Conservation (phyloP, 2,329 filamentous ascomycete species). For the Amylocarpus encephaloides region DNA sequence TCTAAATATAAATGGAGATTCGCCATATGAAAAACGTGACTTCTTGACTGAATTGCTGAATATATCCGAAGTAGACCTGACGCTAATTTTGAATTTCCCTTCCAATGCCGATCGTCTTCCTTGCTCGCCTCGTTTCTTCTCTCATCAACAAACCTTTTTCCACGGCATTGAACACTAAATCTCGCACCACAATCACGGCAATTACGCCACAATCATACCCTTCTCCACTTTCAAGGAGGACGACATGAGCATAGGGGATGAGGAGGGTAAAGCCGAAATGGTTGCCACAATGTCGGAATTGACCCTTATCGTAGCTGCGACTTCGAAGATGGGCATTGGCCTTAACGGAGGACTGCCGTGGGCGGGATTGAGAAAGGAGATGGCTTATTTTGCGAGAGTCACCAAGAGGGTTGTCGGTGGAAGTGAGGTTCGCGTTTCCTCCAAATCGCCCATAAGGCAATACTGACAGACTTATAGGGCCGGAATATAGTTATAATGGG, state of each 20-base stretch:
- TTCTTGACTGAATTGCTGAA: no score
- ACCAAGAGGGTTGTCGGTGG: constrained; percentile 48
- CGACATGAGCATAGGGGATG: background rate
- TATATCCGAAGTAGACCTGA: background rate
- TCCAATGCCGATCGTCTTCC: background rate
- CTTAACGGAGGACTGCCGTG: constrained; percentile 74
- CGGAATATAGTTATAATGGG: constrained; percentile 89
- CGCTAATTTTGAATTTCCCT: background rate
- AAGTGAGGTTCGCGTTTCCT: background rate
- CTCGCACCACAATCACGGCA: background rate
- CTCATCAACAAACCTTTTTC: background rate
- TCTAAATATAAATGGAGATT: no score
- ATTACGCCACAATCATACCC: background rate
- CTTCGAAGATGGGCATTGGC: constrained; percentile 84
- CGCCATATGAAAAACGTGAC: no score
- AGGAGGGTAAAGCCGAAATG: background rate
- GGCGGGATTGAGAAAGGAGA: constrained; percentile 82
- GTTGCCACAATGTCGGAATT: constrained; percentile 43
- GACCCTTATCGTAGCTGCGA: constrained; percentile 91
- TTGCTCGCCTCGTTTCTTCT: background rate
- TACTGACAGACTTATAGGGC: constrained; percentile 10
- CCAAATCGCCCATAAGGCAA: background rate
- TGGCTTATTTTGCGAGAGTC: constrained; percentile 90
- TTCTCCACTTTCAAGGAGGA: background rate
- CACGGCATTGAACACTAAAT: background rate